A percentile compares a stretch with the other conserved stretches of the same genome.
Evolutionary conservation across 1,284 basidiomycete genomes (phyloP).

Genomic region (Malassezia dermatis): DNA sequence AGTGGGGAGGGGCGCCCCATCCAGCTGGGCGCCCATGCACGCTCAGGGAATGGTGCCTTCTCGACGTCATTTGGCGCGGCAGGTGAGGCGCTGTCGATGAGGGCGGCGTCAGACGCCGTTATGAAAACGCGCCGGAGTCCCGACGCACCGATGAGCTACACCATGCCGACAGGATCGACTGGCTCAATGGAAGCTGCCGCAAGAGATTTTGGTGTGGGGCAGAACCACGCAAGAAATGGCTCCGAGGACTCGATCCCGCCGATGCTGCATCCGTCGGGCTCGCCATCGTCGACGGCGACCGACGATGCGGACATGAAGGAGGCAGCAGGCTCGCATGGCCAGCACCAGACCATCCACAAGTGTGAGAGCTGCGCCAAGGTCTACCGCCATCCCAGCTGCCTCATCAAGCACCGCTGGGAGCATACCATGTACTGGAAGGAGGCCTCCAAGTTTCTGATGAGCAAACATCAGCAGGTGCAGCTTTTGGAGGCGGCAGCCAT

Average conservation of each 20-base stretch:
- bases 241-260: slow-evolving; percentile 22
- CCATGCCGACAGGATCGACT: slow-evolving; percentile 49
- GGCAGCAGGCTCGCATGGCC: not conserved
- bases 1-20: not conserved
- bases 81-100: slow-evolving; percentile 29
- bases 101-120: slow-evolving; percentile 40
- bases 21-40: not conserved
- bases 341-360: slow-evolving; percentile 57
- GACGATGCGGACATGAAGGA: slow-evolving; percentile 12
- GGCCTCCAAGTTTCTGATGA: slow-evolving; percentile 81
- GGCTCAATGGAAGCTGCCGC: slow-evolving; percentile 55
- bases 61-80: slow-evolving; percentile 44
- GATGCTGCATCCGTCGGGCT: not conserved
- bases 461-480: slow-evolving; percentile 96
- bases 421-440: slow-evolving; percentile 95
- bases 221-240: slow-evolving; percentile 18
- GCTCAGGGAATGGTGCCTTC: slow-evolving; percentile 1
- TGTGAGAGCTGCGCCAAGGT: slow-evolving; percentile 71
- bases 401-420: slow-evolving; percentile 96
- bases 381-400: slow-evolving; percentile 83
- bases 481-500: slow-evolving; percentile 94
- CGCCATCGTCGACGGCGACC: not conserved
- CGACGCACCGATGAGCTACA: slow-evolving; percentile 15
- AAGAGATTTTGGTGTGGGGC: slow-evolving; percentile 45
- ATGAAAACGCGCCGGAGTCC: not conserved